Conservation (phyloP, 305 asterid genomes). For the Fraxinus baroniana region DNA sequence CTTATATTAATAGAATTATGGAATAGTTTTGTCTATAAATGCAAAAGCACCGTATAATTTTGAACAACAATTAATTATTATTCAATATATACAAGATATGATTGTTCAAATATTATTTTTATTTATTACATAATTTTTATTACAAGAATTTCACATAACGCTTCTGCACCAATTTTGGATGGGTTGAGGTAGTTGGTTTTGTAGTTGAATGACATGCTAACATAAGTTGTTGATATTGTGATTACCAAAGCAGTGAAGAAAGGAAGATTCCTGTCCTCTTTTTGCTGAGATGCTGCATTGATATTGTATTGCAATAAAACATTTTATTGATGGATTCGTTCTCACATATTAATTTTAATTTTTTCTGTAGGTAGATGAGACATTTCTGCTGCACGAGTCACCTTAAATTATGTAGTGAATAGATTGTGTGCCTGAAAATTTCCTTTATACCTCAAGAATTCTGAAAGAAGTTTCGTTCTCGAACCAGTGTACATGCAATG, state of each 20-base stretch:
- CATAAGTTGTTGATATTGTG: not conserved
- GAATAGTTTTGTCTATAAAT: no score
- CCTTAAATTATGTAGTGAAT: not conserved
- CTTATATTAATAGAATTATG: no score
- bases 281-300: not conserved
- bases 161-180: not conserved
- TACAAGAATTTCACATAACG: no score
- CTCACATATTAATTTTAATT: not conserved
- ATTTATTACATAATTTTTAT: no score
- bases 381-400: not conserved
- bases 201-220: not conserved
- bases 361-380: not conserved
- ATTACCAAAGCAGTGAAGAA: not conserved
- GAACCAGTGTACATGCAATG: not conserved
- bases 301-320: not conserved
- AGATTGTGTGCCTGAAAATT: not conserved
- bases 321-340: not conserved
- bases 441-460: not conserved
- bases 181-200: not conserved
- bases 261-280: not conserved
- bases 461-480: not conserved
- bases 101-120: no score
- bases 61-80: no score
- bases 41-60: no score
- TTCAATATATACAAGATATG: no score